These are phyloP conservation scores for Galerina sulciceps DNA, from an alignment of 768 basidiomycete genomes.

Conservation along the genomic window DNA sequence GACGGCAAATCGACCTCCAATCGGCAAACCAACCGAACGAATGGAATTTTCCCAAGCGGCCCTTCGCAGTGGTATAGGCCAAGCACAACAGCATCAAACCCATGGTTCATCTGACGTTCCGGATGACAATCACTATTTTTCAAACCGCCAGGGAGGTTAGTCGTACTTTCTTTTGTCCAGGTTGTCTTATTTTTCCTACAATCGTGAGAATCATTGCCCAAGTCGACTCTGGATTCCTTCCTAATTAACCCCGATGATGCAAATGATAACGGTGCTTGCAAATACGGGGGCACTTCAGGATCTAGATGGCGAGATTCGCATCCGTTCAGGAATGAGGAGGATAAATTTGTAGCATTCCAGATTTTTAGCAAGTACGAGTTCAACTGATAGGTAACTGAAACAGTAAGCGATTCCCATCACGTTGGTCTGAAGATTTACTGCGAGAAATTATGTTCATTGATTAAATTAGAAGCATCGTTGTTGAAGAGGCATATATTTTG, in stretches of 20 bases:
- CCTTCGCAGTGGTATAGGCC: background rate
- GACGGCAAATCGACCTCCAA: background rate
- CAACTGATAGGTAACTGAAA: too few relatives aligned
- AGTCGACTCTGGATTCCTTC: background rate
- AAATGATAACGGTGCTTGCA: too few relatives aligned
- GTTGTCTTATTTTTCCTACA: conserved; percentile 8
- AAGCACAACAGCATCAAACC: background rate
- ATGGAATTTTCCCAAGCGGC: background rate
- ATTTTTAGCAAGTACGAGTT: background rate
- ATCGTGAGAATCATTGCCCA: conserved; percentile 5
- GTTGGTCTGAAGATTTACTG: too few relatives aligned
- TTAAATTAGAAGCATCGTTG: background rate
- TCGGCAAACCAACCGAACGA: background rate
- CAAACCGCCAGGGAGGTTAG: background rate
- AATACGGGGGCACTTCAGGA: too few relatives aligned
- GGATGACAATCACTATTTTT: background rate
- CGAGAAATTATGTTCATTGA: background rate
- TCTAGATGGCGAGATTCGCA: too few relatives aligned
- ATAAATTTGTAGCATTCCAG: background rate
- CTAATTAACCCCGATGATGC: too few relatives aligned
- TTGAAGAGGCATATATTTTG: conserved; percentile 23
- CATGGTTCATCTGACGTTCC: background rate
- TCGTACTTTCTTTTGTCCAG: background rate
- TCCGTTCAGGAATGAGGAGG: too few relatives aligned
- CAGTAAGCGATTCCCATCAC: too few relatives aligned